Evolutionary conservation across 2,329 filamentous ascomycete genomes (phyloP).

Genomic region (Sclerotinia borealis): DNA sequence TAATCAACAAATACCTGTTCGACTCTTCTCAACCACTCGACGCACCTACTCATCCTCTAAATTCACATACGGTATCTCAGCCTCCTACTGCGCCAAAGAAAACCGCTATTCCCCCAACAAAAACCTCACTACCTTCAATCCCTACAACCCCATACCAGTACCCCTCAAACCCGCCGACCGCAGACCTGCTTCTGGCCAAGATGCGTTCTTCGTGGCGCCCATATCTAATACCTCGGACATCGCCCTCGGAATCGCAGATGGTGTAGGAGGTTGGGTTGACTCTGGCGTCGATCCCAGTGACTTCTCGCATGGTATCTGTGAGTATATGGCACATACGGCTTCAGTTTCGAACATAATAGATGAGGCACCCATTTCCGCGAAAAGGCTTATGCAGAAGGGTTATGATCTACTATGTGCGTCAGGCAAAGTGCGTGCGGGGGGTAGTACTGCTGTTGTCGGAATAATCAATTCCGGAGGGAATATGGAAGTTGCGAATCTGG

Average conservation of each 20-base stretch:
- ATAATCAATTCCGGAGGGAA: constrained; percentile 66
- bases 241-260: constrained; percentile 86
- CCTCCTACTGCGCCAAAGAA: constrained; percentile 70
- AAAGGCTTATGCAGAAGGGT: constrained; percentile 70
- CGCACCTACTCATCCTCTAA: constrained; percentile 20
- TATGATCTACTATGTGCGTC: constrained; percentile 79
- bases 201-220: constrained; percentile 87
- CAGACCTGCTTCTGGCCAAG: constrained; percentile 78
- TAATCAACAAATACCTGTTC: not conserved
- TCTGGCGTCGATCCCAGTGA: constrained; percentile 90
- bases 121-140: constrained; percentile 69
- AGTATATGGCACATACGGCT: constrained; percentile 80
- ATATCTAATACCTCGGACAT: constrained; percentile 61
- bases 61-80: constrained; percentile 64
- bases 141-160: constrained; percentile 48
- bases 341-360: constrained; percentile 30
- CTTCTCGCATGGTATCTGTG: constrained; percentile 89
- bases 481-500: constrained; percentile 86
- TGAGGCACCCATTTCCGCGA: constrained; percentile 48
- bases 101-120: constrained; percentile 59
- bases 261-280: constrained; percentile 91
- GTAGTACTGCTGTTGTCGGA: constrained; percentile 88
- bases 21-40: constrained; percentile 23
- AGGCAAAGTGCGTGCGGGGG: constrained; percentile 67
- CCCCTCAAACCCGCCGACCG: constrained; percentile 49